phyloP scores from a whole-genome alignment of 306 rosid species.

The Erythrophleum fordii region DNA sequence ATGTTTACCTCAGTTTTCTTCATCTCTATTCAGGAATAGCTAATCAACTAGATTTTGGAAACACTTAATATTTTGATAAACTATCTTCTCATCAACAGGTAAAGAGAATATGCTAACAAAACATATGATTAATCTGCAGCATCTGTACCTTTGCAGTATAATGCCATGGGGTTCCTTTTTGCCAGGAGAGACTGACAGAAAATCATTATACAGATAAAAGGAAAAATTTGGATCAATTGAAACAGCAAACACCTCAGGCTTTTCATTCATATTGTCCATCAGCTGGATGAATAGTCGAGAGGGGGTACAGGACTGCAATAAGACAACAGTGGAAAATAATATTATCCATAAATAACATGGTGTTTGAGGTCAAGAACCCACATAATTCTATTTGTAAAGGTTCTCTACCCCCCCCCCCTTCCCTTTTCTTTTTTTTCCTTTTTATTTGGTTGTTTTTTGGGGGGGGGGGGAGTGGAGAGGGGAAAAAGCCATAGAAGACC shows the following conservation, averaged over 20 bases:
- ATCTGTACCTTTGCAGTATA: constrained; percentile 66
- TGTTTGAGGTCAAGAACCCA: background rate
- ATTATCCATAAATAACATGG: constrained; percentile 14
- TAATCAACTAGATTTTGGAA: background rate
- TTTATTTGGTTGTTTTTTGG: no score
- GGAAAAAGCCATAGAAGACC: constrained; percentile 32
- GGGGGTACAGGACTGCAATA: constrained; percentile 68
- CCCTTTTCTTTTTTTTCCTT: background rate
- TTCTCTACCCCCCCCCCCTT: no score
- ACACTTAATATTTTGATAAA: background rate
- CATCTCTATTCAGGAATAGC: background rate
- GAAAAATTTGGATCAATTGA: constrained; percentile 92
- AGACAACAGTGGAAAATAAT: constrained; percentile 23
- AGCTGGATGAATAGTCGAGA: constrained; percentile 74
- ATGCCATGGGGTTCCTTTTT: constrained; percentile 76
- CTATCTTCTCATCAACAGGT: constrained; percentile 6
- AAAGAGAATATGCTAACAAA: background rate
- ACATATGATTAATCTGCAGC: constrained; percentile 15
- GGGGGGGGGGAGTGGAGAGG: background rate
- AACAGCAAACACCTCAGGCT: constrained; percentile 87
- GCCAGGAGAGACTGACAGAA: constrained; percentile 64
- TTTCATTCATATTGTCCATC: constrained; percentile 87
- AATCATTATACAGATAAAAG: constrained; percentile 81
- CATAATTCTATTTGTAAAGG: background rate
- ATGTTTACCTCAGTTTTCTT: background rate